Conservation (phyloP, 1,139 yeast genomes). For the Candida tropicalis region DNA sequence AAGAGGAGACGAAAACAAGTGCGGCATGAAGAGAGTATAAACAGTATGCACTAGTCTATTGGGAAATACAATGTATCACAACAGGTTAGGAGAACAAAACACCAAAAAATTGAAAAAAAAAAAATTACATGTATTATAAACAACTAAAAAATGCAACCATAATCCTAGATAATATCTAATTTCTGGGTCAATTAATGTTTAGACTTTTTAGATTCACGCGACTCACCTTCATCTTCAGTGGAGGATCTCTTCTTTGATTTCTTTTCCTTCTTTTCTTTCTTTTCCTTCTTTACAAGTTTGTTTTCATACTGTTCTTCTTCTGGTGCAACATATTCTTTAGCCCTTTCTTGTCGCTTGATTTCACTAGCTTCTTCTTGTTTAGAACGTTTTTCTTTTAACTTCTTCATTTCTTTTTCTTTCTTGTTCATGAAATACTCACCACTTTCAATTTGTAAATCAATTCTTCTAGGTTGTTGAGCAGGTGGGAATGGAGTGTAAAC, state of each 20-base stretch:
- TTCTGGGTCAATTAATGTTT: conserved; percentile 9
- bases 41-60: too few relatives aligned
- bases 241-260: conserved; percentile 22
- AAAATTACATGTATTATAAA: too few relatives aligned
- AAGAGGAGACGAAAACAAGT: too few relatives aligned
- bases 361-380: conserved; percentile 74
- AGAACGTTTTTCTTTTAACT: conserved; percentile 75
- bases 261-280: conserved; percentile 25
- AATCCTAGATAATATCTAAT: too few relatives aligned
- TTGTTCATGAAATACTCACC: conserved; percentile 97
- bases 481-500: conserved; percentile 99
- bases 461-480: conserved; percentile 93
- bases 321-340: conserved; percentile 83
- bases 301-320: conserved; percentile 62
- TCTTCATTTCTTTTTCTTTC: conserved; percentile 73
- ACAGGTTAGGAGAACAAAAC: too few relatives aligned
- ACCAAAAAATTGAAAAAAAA: too few relatives aligned
- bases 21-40: too few relatives aligned
- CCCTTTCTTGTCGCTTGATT: conserved; percentile 68
- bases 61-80: too few relatives aligned
- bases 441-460: conserved; percentile 95
- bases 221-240: conserved; percentile 10
- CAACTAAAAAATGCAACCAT: too few relatives aligned
- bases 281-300: conserved; percentile 23
- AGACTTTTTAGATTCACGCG: conserved; percentile 12